Evolutionary conservation across 768 basidiomycete species (phyloP).

Genomic region (Russula compacta): DNA sequence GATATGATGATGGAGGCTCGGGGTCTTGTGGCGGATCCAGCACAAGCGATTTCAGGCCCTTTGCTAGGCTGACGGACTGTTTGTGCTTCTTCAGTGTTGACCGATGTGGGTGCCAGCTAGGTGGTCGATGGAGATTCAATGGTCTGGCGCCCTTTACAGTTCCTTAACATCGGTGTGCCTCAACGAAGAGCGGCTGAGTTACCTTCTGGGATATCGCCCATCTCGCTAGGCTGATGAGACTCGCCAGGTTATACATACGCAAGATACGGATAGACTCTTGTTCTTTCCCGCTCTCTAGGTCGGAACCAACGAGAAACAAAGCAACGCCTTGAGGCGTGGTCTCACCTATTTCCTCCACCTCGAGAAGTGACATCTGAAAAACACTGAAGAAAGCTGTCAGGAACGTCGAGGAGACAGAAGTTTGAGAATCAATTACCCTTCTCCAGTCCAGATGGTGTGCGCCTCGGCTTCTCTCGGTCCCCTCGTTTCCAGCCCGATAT

Average conservation of each 20-base stretch:
- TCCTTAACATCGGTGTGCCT: not conserved
- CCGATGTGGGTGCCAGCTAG: slow-evolving; percentile 43
- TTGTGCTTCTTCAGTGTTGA: slow-evolving; percentile 40
- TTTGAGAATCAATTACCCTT: slow-evolving; percentile 43
- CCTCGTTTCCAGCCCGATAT: slow-evolving; percentile 31
- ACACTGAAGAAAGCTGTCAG: slow-evolving; percentile 38
- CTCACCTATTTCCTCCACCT: slow-evolving; percentile 49
- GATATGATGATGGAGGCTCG: slow-evolving; percentile 19
- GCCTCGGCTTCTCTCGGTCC: slow-evolving; percentile 67
- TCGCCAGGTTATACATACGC: slow-evolving; percentile 78
- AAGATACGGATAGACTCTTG: slow-evolving; percentile 47
- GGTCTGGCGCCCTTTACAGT: slow-evolving; percentile 45
- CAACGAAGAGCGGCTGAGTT: slow-evolving; percentile 3
- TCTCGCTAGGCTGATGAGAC: slow-evolving; percentile 63
- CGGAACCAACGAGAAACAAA: slow-evolving; percentile 63
- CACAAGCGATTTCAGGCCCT: slow-evolving; percentile 53
- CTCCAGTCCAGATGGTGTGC: slow-evolving; percentile 64
- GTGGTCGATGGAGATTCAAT: slow-evolving; percentile 46
- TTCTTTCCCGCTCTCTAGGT: slow-evolving; percentile 45
- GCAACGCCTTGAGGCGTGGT: slow-evolving; percentile 64
- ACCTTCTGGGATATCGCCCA: slow-evolving; percentile 68
- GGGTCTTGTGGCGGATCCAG: slow-evolving; percentile 31
- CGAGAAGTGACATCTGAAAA: slow-evolving; percentile 68
- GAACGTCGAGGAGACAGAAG: not conserved
- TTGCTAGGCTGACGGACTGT: slow-evolving; percentile 48